phyloP scores from a whole-genome alignment of 495 filamentous ascomycete species.

The Penicillium fimorum region DNA sequence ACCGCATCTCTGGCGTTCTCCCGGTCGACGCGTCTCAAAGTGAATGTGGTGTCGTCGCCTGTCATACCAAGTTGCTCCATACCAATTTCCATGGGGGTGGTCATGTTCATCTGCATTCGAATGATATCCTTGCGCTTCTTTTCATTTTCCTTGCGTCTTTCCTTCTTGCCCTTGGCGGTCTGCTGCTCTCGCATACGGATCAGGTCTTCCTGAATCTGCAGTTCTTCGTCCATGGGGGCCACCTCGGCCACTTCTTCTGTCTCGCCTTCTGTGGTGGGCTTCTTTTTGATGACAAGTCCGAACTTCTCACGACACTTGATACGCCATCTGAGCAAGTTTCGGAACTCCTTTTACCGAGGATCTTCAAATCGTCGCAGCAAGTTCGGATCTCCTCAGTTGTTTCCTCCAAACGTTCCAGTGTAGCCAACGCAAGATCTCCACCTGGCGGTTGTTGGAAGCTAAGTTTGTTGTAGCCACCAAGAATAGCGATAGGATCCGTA shows the following conservation, averaged over 20 bases:
- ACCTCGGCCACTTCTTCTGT: slow-evolving; percentile 75
- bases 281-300: slow-evolving; percentile 72
- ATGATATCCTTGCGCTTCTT: slow-evolving; percentile 86
- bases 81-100: slow-evolving; percentile 90
- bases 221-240: slow-evolving; percentile 88
- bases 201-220: slow-evolving; percentile 83
- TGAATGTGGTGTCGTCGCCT: slow-evolving; percentile 80
- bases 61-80: slow-evolving; percentile 80
- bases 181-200: slow-evolving; percentile 78
- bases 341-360: slow-evolving; percentile 95
- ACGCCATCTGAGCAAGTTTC: slow-evolving; percentile 87
- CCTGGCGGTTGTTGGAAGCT: slow-evolving; percentile 73
- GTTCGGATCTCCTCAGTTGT: slow-evolving; percentile 83
- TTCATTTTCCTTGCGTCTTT: slow-evolving; percentile 80
- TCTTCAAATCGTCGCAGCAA: slow-evolving; percentile 86
- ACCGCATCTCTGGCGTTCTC: slow-evolving; percentile 66
- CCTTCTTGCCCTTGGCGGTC: slow-evolving; percentile 68
- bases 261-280: slow-evolving; percentile 51
- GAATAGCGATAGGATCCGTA: slow-evolving; percentile 90
- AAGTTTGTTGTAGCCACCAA: slow-evolving; percentile 81
- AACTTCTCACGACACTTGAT: slow-evolving; percentile 88
- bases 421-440: slow-evolving; percentile 82
- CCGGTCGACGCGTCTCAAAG: slow-evolving; percentile 74
- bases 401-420: slow-evolving; percentile 84
- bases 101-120: slow-evolving; percentile 96